These are phyloP conservation scores for Verticillium albo-atrum DNA, from an alignment of 2,329 filamentous ascomycete species.

Conservation along the genomic window DNA sequence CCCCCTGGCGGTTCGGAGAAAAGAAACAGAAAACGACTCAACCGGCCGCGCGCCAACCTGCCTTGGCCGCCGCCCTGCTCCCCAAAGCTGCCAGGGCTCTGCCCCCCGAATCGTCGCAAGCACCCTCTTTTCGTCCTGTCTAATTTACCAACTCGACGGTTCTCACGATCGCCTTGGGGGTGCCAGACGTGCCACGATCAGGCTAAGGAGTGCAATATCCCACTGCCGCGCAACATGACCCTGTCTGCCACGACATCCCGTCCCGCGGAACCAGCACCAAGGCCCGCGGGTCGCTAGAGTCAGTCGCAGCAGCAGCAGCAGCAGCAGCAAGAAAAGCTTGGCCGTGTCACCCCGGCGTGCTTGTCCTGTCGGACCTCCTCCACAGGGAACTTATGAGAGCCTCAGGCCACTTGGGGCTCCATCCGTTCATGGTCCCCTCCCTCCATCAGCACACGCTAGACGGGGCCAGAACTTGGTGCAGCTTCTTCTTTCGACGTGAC, in stretches of 20 bases:
- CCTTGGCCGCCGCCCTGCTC: background rate
- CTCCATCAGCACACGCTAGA: background rate
- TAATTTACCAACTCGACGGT: background rate
- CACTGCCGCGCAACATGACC: background rate
- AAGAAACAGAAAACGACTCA: constrained; percentile 7
- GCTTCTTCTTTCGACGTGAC: background rate
- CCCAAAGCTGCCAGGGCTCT: background rate
- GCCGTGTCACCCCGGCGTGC: background rate
- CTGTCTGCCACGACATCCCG: background rate
- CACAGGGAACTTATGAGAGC: background rate
- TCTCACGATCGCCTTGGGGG: background rate
- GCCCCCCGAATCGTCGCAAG: background rate
- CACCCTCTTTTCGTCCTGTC: background rate
- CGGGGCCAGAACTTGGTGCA: background rate
- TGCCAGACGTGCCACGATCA: background rate
- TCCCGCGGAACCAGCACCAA: background rate
- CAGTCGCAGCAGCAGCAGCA: background rate
- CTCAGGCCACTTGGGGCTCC: background rate
- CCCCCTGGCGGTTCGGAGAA: background rate
- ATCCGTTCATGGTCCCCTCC: background rate
- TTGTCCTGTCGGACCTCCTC: background rate
- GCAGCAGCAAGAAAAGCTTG: background rate
- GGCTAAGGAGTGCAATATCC: background rate
- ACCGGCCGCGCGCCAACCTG: background rate
- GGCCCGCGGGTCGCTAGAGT: background rate